Evolutionary conservation across 176 grass and related monocot genomes (phyloP).

Genomic region (Oryza meyeriana): DNA sequence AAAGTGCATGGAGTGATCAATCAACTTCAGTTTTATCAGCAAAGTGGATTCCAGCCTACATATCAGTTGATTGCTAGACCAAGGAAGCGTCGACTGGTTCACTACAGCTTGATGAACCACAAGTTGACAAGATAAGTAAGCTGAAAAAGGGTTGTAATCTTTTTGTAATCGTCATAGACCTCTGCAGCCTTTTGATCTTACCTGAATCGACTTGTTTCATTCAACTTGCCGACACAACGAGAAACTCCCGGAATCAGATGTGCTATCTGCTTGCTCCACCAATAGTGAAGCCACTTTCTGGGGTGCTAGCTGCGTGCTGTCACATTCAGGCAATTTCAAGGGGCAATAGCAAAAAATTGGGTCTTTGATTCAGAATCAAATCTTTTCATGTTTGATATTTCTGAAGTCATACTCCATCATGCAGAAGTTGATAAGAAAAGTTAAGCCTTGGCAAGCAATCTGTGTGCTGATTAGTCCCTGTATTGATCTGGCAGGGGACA

Average conservation of each 20-base stretch:
- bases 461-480: neutral
- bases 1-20: neutral
- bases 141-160: neutral
- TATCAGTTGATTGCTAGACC: neutral
- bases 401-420: neutral
- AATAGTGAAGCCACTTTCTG: neutral
- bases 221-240: neutral
- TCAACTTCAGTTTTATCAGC: neutral
- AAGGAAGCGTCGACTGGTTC: neutral
- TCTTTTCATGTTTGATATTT: neutral
- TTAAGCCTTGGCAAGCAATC: neutral
- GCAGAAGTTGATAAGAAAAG: neutral
- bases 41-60: slow-evolving; percentile 28
- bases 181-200: neutral
- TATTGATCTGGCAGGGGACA: neutral
- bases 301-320: slow-evolving; percentile 2
- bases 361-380: neutral
- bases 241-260: neutral
- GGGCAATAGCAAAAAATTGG: neutral
- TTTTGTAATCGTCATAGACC: neutral
- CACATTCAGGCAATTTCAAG: neutral
- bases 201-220: neutral
- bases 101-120: slow-evolving; percentile 20
- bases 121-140: neutral
- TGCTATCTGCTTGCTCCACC: slow-evolving; percentile 22